Percentiles rank a stretch among this genome's conserved stretches.
These are phyloP conservation scores for Populus hybrid DNA, from an alignment of 441 rosid species.

Conservation along the genomic window DNA sequence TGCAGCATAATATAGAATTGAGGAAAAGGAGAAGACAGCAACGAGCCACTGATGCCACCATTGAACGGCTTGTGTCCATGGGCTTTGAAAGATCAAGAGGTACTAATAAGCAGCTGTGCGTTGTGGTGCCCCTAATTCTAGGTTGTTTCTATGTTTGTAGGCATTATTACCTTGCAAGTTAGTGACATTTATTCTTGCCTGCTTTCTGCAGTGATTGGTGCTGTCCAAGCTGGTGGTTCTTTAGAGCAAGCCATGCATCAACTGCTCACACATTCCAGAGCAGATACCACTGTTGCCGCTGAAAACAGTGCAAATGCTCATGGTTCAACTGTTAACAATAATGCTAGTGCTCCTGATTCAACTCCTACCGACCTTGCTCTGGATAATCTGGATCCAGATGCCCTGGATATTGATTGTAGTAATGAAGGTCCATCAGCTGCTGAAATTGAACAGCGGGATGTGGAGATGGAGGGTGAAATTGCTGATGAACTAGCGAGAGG, in stretches of 20 bases:
- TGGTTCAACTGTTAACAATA: background rate
- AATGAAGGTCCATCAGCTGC: conserved; percentile 19
- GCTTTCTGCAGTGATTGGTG: conserved; percentile 45
- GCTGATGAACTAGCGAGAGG: conserved; percentile 47
- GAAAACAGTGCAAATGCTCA: background rate
- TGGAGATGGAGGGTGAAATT: conserved; percentile 68
- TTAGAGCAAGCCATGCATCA: conserved; percentile 48
- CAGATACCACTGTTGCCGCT: conserved; percentile 14
- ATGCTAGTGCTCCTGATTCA: conserved; percentile 15
- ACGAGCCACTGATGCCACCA: conserved; percentile 30
- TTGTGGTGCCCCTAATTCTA: background rate
- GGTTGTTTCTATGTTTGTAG: background rate
- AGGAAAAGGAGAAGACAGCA: conserved; percentile 61
- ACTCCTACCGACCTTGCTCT: conserved; percentile 3
- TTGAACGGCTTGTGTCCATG: conserved; percentile 72
- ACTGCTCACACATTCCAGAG: conserved; percentile 35
- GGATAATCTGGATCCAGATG: conserved; percentile 6
- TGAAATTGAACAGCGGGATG: conserved; percentile 46
- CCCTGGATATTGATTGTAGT: conserved; percentile 9
- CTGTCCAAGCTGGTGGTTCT: conserved; percentile 42
- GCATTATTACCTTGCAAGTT: background rate
- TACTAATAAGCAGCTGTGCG: conserved; percentile 16
- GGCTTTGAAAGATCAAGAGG: conserved; percentile 83
- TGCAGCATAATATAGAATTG: conserved; percentile 59
- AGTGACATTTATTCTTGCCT: background rate